phyloP scores from a whole-genome alignment of 2,329 filamentous ascomycete genomes.

The Didymosphaeria variabile region DNA sequence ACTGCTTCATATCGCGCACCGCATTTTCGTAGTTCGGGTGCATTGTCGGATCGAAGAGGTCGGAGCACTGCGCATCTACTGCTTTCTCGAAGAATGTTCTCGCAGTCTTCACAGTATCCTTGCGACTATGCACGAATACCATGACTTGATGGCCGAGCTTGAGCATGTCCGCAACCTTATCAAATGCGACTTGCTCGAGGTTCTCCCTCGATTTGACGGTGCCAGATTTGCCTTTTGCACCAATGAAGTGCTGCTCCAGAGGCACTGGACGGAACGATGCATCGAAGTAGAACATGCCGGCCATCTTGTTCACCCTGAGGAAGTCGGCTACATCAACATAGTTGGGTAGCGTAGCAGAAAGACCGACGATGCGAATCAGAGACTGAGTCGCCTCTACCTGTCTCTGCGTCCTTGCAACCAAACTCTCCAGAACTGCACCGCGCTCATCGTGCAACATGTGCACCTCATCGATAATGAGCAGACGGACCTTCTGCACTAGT shows the following conservation, averaged over 20 bases:
- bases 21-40: constrained; percentile 85
- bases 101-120: constrained; percentile 90
- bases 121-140: constrained; percentile 98
- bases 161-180: constrained; percentile 95
- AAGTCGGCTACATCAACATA: constrained; percentile 98
- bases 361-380: constrained; percentile 91
- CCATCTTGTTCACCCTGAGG: constrained; percentile 91
- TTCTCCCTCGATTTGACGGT: constrained; percentile 86
- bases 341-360: constrained; percentile 95
- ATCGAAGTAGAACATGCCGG: constrained; percentile 96
- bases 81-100: constrained; percentile 88
- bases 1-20: constrained; percentile 83
- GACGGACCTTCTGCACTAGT: constrained; percentile 93
- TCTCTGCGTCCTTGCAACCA: constrained; percentile 92
- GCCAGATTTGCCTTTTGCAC: constrained; percentile 89
- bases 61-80: constrained; percentile 77
- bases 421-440: constrained; percentile 92
- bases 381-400: constrained; percentile 99
- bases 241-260: constrained; percentile 95
- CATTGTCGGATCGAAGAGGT: constrained; percentile 81
- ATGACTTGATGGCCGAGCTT: constrained; percentile 94
- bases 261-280: constrained; percentile 95
- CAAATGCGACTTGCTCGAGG: constrained; percentile 84
- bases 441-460: constrained; percentile 99
- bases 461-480: constrained; percentile 98